A percentile compares a stretch with the other conserved stretches of the same genome.
These are phyloP conservation scores for Daldinia eschscholtzii DNA, from an alignment of 2,329 filamentous ascomycete species.

Conservation along the genomic window DNA sequence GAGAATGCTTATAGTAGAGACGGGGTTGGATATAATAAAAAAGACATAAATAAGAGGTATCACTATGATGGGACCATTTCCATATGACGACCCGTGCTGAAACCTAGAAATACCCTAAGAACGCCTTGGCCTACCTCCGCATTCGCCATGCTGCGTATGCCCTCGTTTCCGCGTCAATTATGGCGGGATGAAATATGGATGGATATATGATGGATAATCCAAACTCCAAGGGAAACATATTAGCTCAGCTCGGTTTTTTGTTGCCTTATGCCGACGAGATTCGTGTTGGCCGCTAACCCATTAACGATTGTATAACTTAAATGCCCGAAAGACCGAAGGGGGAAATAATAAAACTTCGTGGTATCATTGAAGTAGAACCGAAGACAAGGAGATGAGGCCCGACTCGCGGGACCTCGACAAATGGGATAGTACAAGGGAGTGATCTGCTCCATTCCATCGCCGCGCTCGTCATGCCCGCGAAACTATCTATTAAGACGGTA, in stretches of 20 bases:
- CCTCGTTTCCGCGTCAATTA: conserved; percentile 39
- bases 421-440: conserved; percentile 29
- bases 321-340: conserved; percentile 4
- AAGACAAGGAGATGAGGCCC: conserved; percentile 32
- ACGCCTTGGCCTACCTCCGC: conserved; percentile 37
- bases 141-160: conserved; percentile 40
- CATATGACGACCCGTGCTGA: conserved; percentile 22
- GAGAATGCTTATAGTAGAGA: conserved; percentile 12
- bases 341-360: conserved; percentile 26
- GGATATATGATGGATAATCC: conserved; percentile 27
- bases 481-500: background rate
- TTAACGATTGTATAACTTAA: conserved; percentile 27
- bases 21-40: conserved; percentile 21
- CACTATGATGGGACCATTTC: conserved; percentile 30
- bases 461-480: conserved; percentile 4
- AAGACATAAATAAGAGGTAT: conserved; percentile 39
- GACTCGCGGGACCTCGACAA: conserved; percentile 33
- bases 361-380: conserved; percentile 37
- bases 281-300: conserved; percentile 15
- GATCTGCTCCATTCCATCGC: conserved; percentile 7
- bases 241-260: conserved; percentile 15
- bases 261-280: conserved; percentile 15
- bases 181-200: conserved; percentile 25
- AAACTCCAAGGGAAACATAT: conserved; percentile 27
- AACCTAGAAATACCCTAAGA: conserved; percentile 34